Evolutionary conservation across 257 asterid species (phyloP).

Genomic region (Solanum arcanum): DNA sequence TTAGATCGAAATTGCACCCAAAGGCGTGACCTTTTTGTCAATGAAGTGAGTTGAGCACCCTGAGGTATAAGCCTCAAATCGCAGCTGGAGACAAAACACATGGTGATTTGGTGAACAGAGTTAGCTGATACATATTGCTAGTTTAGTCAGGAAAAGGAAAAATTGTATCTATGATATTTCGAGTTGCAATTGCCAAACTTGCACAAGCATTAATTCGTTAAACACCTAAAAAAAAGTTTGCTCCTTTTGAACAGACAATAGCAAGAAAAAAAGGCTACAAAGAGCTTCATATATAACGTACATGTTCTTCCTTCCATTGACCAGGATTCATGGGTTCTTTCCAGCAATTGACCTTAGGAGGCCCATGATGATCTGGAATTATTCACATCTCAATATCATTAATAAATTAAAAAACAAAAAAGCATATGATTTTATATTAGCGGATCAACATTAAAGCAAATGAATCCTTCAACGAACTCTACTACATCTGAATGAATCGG

Average conservation of each 20-base stretch:
- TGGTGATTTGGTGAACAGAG: not conserved
- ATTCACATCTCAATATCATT: not conserved
- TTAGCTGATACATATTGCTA: not conserved
- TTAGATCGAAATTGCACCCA: not conserved
- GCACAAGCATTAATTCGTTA: not conserved
- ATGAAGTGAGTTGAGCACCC: not conserved
- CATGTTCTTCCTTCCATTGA: slow-evolving; percentile 3
- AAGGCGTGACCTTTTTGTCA: fast-evolving
- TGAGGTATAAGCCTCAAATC: not conserved
- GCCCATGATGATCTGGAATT: not conserved
- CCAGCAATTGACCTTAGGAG: not conserved
- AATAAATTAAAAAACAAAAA: not conserved
- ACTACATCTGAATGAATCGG: not conserved
- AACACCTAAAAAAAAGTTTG: not conserved
- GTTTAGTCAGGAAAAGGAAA: not conserved
- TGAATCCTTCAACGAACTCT: not conserved
- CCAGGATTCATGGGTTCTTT: not conserved
- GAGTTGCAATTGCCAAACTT: not conserved
- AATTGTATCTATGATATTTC: not conserved
- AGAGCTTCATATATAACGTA: not conserved
- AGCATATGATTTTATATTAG: not conserved
- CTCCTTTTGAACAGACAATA: not conserved
- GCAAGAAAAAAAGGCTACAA: not conserved
- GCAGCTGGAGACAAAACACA: not conserved
- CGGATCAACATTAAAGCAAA: not conserved